These are phyloP conservation scores for Colletotrichum musae DNA, from an alignment of 2,329 filamentous ascomycete genomes.

Conservation along the genomic window DNA sequence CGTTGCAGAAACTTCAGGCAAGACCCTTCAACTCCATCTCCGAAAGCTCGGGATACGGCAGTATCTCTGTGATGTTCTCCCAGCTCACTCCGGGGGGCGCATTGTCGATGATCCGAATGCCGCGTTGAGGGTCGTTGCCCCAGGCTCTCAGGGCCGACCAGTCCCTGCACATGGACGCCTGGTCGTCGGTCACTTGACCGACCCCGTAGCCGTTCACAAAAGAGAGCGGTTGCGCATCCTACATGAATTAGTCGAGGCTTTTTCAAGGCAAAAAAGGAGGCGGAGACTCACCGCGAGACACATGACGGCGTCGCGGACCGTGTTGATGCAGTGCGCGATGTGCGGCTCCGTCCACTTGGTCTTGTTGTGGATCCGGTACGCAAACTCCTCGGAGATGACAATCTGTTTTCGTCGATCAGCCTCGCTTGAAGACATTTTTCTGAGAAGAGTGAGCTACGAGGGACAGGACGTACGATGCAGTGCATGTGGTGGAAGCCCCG, in stretches of 20 bases:
- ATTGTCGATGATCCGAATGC: slow-evolving; percentile 15
- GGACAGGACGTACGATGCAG: no score
- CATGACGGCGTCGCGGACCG: slow-evolving; percentile 27
- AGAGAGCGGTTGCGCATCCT: slow-evolving; percentile 25
- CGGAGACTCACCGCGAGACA: slow-evolving; percentile 5
- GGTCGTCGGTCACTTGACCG: slow-evolving; percentile 27
- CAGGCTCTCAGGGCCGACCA: slow-evolving; percentile 22
- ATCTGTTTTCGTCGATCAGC: neutral
- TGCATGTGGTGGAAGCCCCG: slow-evolving; percentile 34
- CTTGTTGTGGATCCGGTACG: slow-evolving; percentile 11
- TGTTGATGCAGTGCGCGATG: slow-evolving; percentile 27
- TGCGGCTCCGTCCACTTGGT: slow-evolving; percentile 26
- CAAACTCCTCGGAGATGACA: slow-evolving; percentile 30
- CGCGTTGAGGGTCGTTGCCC: slow-evolving; percentile 27
- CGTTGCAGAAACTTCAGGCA: no score
- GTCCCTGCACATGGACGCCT: slow-evolving; percentile 30
- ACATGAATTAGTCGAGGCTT: neutral
- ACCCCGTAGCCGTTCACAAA: slow-evolving; percentile 27
- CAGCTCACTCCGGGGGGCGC: slow-evolving; percentile 9
- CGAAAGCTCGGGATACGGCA: slow-evolving; percentile 23
- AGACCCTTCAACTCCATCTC: neutral
- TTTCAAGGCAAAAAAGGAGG: no score
- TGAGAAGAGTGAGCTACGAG: no score
- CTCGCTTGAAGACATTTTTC: no score
- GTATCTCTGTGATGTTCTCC: slow-evolving; percentile 26